A percentile compares a stretch with the other conserved stretches of the same genome.
Evolutionary conservation across 805 yeast genomes (phyloP).

Genomic region (Monosporozyma yasuniensis): DNA sequence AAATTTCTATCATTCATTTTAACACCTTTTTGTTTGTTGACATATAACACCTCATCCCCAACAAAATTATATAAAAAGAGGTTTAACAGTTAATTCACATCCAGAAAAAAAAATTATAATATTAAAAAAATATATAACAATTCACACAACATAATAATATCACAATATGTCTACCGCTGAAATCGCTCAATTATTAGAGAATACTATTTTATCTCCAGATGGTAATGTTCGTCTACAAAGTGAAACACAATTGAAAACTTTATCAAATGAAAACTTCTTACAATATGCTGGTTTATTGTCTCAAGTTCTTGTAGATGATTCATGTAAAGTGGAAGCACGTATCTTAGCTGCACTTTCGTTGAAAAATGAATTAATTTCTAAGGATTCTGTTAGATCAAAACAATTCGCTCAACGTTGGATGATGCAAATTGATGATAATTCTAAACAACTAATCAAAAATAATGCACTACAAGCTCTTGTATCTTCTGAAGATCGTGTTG

Average conservation of each 20-base stretch:
- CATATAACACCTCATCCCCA: background rate
- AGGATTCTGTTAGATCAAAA: slow-evolving; percentile 51
- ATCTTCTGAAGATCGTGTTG: slow-evolving; percentile 62
- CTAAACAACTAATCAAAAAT: slow-evolving; percentile 58
- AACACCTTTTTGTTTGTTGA: too few relatives aligned
- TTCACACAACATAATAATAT: background rate
- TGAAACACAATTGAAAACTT: slow-evolving; percentile 61
- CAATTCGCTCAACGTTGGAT: slow-evolving; percentile 71
- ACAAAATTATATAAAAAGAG: too few relatives aligned
- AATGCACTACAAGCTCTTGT: slow-evolving; percentile 55
- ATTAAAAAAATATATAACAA: too few relatives aligned
- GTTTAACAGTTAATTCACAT: too few relatives aligned
- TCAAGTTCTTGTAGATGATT: slow-evolving; percentile 58
- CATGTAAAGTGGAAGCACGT: slow-evolving; percentile 67
- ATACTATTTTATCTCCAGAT: slow-evolving; percentile 65
- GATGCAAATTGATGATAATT: slow-evolving; percentile 39
- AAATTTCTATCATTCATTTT: background rate
- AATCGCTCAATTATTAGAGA: slow-evolving; percentile 63
- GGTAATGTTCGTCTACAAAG: slow-evolving; percentile 64
- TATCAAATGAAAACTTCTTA: slow-evolving; percentile 68
- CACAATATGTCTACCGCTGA: slow-evolving; percentile 33
- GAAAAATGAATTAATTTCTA: slow-evolving; percentile 82
- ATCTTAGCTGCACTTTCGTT: slow-evolving; percentile 83
- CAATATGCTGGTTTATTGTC: slow-evolving; percentile 64
- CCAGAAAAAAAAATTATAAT: too few relatives aligned